Conservation (phyloP, 2,329 filamentous ascomycete genomes). For the Fusarium solani-melongenae region DNA sequence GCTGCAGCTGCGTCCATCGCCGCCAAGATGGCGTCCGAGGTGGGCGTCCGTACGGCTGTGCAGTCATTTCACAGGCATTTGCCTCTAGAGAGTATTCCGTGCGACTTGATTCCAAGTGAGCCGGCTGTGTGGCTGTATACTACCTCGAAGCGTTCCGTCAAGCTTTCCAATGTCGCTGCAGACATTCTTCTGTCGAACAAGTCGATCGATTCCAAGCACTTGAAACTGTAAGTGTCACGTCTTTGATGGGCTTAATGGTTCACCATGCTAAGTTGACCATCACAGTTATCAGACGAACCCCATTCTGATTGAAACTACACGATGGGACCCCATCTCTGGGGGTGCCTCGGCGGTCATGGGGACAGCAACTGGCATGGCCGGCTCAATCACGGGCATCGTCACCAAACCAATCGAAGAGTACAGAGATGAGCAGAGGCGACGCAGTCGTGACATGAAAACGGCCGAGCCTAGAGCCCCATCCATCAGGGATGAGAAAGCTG, state of each 20-base stretch:
- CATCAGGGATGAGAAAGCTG: background rate
- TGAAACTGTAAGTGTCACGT: background rate
- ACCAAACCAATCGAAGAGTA: constrained; percentile 27
- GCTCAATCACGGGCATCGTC: constrained; percentile 19
- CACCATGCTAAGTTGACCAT: background rate
- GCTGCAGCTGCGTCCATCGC: background rate
- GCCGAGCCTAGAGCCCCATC: background rate
- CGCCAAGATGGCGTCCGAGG: constrained; percentile 9
- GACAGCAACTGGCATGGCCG: constrained; percentile 9
- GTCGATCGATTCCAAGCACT: constrained; percentile 16
- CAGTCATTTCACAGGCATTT: constrained; percentile 35
- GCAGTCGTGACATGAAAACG: background rate
- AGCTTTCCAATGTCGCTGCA: constrained; percentile 22
- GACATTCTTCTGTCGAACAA: constrained; percentile 11
- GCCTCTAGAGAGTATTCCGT: constrained; percentile 26
- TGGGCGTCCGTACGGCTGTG: constrained; percentile 25
- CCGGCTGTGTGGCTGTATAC: constrained; percentile 17
- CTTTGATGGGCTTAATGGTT: background rate
- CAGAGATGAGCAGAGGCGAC: background rate
- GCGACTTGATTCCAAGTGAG: constrained; percentile 11
- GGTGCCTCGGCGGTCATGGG: constrained; percentile 1
- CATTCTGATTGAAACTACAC: constrained; percentile 18
- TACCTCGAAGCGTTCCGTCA: background rate
- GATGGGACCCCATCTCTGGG: constrained; percentile 37
- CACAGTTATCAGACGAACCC: constrained; percentile 13